Evolutionary conservation across 306 rosid genomes (phyloP), one percentile per base, ranked within the genome.

Genomic region (Prunus kanzakura): DNA sequence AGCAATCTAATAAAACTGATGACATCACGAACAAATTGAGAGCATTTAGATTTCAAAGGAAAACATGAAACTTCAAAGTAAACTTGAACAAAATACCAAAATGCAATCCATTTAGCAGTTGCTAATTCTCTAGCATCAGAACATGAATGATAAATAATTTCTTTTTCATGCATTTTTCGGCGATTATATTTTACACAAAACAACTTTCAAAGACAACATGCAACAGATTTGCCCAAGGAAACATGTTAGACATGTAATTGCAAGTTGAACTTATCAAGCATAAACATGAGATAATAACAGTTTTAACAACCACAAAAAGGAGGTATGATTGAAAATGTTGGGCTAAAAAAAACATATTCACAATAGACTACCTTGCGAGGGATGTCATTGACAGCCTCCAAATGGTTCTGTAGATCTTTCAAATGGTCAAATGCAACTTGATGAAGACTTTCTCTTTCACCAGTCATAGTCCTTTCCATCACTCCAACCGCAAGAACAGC

Each of bases 401-500:
- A 84, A 89, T 95, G 97, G 84, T 75, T 92, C 83, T 84, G 85
- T 81, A 95, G 83, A 76, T 89, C 97, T 72, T 88, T 88, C 90
- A 95, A 83, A 88, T 90, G 85, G 80, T 83, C 50, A 63, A 95
- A 80, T 38, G 97, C 86, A 75, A 70, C 88, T 71, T 84, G 87
- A 79, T 76, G 84, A 73, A 69, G 87, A 73, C 78, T 70, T 79
- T 84, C 89, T 78, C 63, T 83, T 85, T 86, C 93, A 73, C 79
- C 79, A 18, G 82, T 78, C 76, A 79, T 64, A 69, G 82, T 79
- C 82, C 78, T 89, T 80, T 87, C 96, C 97, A 95, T 92, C 67
- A 86, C 86, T 81, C 88, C 94, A 77, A 95, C 88, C 77, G 98
- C 96, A 77, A 95, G 95, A 85, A 95, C 87, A 60, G 86, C 73